Evolutionary conservation across 441 rosid genomes (phyloP), one percentile per base, ranked within the genome.

Genomic region (Eutrema salsugineum): DNA sequence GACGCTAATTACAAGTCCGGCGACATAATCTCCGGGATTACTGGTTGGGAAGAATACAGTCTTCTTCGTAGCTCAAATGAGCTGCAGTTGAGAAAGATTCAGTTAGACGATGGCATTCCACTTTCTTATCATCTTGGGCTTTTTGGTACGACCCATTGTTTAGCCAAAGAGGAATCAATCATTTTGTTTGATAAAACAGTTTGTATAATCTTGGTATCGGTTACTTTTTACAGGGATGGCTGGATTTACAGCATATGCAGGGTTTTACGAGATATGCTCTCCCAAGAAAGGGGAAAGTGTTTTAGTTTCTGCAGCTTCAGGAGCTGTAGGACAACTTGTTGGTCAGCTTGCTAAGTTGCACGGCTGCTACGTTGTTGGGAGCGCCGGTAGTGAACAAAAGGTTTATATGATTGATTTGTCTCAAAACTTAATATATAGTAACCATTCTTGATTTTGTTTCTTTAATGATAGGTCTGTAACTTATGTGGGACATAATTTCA

Each of bases 321-420:
- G 98, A 58, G 96, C 93, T 3, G 96, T 90, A 19, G 97, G 97
- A 15, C 97, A 91, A 72, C 92, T 91, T 67, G 97, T 90, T 44
- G 98, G 98, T 40, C 98, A 90, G 77, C 78, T 90, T 8, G 97
- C 98, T 70, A 91, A 91, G 79, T 64, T 87, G 72, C 84, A 84
- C 17, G 95, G 97, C 42, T 93, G 98, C 82, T 85, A 85, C 51
- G 91, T 90, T 4, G 95, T 90, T 80, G 97, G 98, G 49, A 89
- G 93, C 66, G 97, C 92, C 5, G 97, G 98, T 50, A 84, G 88
- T 17, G 72, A 70, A 38, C 84, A 80, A 65, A 93, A 91, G 84
- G 97, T 87, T 28, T 27, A 53, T n/a, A 3, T 6, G 57, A 6
- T 5, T 30, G 4, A 10, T 27, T 47, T 19, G 6, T 71, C 60